Conservation (phyloP, 148 eudicot species). For the Chenopodium album region DNA sequence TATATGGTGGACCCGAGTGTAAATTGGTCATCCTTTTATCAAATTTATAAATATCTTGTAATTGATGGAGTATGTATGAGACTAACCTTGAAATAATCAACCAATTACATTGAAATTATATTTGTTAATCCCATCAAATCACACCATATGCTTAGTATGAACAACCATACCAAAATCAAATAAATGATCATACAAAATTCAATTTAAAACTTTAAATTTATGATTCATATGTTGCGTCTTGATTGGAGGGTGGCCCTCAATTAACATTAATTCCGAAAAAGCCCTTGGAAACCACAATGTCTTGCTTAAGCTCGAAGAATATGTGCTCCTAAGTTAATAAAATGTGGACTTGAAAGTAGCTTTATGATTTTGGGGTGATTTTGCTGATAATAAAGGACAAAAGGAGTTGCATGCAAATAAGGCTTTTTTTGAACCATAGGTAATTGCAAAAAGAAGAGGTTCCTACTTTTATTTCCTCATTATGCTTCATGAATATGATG, state of each 20-base stretch:
- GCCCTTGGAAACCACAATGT: background rate
- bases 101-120: no score
- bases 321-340: background rate
- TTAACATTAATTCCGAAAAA: background rate
- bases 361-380: background rate
- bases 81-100: no score
- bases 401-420: background rate
- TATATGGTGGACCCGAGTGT: no score
- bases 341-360: background rate
- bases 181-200: no score
- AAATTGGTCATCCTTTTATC: no score
- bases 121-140: no score
- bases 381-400: background rate
- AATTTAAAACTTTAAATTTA: no score
- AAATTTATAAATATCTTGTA: no score
- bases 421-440: background rate
- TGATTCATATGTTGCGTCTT: background rate
- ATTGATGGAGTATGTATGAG: no score
- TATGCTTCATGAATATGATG: conserved; percentile 22
- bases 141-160: no score
- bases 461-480: background rate
- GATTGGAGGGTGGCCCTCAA: background rate
- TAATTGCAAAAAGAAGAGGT: conserved; percentile 16
- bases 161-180: no score
- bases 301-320: background rate